Conservation (phyloP, 2,329 filamentous ascomycete species). For the Cadophora luteo-olivacea region DNA sequence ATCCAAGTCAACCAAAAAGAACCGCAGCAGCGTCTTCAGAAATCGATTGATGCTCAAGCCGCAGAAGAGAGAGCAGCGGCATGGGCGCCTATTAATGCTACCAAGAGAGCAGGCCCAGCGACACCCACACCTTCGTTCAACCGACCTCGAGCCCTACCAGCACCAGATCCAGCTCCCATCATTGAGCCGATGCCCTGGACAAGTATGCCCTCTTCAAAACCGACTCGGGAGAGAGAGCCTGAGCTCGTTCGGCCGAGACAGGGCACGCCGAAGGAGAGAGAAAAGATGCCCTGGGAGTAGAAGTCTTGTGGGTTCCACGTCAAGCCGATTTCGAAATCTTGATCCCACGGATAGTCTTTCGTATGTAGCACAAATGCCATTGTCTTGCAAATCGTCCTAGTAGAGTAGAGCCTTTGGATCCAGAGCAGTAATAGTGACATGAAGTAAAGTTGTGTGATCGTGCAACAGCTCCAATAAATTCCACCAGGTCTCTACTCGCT, state of each 20-base stretch:
- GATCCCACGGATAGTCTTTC: too few species aligned
- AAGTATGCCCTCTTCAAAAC: not conserved
- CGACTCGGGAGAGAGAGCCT: not conserved
- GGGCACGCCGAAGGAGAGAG: not conserved
- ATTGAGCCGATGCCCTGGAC: not conserved
- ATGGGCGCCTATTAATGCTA: conserved; percentile 6
- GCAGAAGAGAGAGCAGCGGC: not conserved
- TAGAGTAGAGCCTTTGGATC: too few species aligned
- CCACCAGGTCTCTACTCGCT: too few species aligned
- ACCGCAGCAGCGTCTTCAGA: not conserved
- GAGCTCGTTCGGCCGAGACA: not conserved
- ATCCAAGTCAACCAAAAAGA: not conserved
- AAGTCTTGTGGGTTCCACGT: not conserved
- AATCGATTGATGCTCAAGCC: not conserved
- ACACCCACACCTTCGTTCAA: not conserved
- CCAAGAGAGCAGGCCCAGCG: not conserved
- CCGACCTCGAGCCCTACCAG: conserved; percentile 5
- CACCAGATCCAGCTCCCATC: not conserved
- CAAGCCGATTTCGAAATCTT: too few species aligned
- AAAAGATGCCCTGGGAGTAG: conserved; percentile 7
- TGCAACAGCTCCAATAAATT: too few species aligned
- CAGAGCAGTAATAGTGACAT: too few species aligned
- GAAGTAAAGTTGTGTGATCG: too few species aligned
- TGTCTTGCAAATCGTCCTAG: too few species aligned
- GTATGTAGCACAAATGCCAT: too few species aligned